Percentiles rank a stretch among this genome's conserved stretches.
Conservation (phyloP, 2,329 filamentous ascomycete species). For the Phyllosticta citribraziliensis region DNA sequence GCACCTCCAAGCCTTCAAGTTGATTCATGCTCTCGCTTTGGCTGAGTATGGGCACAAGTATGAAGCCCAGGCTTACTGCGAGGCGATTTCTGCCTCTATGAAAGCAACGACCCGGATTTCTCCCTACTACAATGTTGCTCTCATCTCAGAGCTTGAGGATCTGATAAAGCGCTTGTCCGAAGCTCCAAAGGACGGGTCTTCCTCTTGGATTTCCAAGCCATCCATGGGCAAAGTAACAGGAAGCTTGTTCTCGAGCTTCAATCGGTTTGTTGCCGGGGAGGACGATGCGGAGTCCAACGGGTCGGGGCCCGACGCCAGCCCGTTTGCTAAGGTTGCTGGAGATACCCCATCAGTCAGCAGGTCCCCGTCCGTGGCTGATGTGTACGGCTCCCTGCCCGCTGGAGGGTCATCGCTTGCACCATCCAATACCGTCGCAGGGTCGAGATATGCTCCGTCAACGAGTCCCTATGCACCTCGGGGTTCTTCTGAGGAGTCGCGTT, state of each 20-base stretch:
- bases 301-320: conserved; percentile 52
- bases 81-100: conserved; percentile 66
- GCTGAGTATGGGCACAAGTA: conserved; percentile 73
- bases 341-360: conserved; percentile 41
- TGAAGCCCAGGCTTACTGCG: conserved; percentile 86
- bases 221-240: conserved; percentile 94
- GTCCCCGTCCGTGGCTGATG: conserved; percentile 61
- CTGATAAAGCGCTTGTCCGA: conserved; percentile 74
- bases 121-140: conserved; percentile 68
- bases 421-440: conserved; percentile 21
- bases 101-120: conserved; percentile 74
- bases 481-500: conserved; percentile 42
- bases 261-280: conserved; percentile 90
- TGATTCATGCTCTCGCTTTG: conserved; percentile 74
- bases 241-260: conserved; percentile 85
- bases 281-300: conserved; percentile 58
- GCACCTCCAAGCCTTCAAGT: conserved; percentile 83
- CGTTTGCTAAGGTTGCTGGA: conserved; percentile 74
- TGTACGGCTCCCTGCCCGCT: conserved; percentile 53
- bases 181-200: conserved; percentile 69
- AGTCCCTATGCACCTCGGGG: conserved; percentile 36
- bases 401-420: conserved; percentile 30
- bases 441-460: conserved; percentile 28
- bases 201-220: conserved; percentile 87
- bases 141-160: conserved; percentile 73